phyloP scores from a whole-genome alignment of 2,329 filamentous ascomycete genomes.

The Annulohypoxylon truncatum region DNA sequence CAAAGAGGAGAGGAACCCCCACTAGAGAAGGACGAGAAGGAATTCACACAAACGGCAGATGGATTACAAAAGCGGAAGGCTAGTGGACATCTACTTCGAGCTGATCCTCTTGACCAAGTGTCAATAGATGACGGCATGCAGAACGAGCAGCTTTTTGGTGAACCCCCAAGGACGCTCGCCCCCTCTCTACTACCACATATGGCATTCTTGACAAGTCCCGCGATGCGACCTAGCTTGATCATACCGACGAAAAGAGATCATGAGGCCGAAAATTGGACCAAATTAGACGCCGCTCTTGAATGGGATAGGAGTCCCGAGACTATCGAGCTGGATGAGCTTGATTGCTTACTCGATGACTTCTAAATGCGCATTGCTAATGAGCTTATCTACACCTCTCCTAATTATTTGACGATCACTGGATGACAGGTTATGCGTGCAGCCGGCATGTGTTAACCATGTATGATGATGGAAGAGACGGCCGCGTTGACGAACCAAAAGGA shows the following conservation, averaged over 20 bases:
- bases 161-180: constrained; percentile 51
- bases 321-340: constrained; percentile 92
- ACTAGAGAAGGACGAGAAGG: constrained; percentile 92
- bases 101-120: constrained; percentile 52
- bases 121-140: constrained; percentile 57
- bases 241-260: constrained; percentile 57
- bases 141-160: constrained; percentile 67
- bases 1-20: constrained; percentile 85
- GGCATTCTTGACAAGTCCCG: constrained; percentile 65
- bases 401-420: constrained; percentile 13
- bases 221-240: constrained; percentile 63
- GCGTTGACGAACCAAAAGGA: constrained; percentile 36
- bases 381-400: constrained; percentile 14
- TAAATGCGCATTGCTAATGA: constrained; percentile 53
- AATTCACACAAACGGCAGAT: constrained; percentile 95
- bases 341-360: constrained; percentile 83
- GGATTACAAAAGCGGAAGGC: constrained; percentile 78
- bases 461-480: constrained; percentile 40
- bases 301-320: constrained; percentile 84
- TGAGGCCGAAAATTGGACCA: constrained; percentile 58
- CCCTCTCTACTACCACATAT: constrained; percentile 52
- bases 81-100: constrained; percentile 57
- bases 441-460: constrained; percentile 32
- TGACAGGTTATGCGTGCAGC: constrained; percentile 21
- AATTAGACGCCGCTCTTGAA: constrained; percentile 60